These are phyloP conservation scores for Epichloe gansuensis DNA, from an alignment of 2,329 filamentous ascomycete genomes.

Conservation along the genomic window DNA sequence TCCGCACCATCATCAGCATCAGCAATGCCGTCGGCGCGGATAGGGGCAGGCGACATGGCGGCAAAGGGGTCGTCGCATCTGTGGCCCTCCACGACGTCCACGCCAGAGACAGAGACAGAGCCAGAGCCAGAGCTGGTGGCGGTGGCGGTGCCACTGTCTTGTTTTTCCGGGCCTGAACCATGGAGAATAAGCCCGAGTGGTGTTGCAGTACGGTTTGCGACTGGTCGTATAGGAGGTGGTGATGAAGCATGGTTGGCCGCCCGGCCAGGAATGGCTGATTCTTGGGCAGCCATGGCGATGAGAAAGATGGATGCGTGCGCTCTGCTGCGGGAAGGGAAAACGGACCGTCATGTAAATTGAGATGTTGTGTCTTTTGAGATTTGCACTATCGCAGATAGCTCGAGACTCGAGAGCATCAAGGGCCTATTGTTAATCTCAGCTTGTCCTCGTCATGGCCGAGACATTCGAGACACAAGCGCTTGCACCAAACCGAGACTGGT, in stretches of 20 bases:
- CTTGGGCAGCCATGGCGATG: not conserved
- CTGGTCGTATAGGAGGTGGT: no score
- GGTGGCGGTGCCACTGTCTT: not conserved
- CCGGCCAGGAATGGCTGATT: not conserved
- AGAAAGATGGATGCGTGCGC: not conserved
- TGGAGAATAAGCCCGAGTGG: constrained; percentile 10
- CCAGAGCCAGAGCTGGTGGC: not conserved
- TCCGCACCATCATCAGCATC: no score
- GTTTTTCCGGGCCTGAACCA: not conserved
- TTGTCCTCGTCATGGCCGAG: constrained; percentile 10
- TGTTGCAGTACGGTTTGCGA: not conserved
- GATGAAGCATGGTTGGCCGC: not conserved
- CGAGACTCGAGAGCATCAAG: no score
- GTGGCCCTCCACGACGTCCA: not conserved
- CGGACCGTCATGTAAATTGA: not conserved
- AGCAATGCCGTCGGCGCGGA: constrained; percentile 1
- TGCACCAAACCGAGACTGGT: constrained; percentile 2
- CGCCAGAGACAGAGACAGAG: not conserved
- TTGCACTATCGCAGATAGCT: not conserved
- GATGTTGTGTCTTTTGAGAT: not conserved
- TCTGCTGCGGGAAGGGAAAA: not conserved
- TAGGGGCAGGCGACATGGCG: constrained; percentile 8
- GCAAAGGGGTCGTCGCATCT: constrained; percentile 2
- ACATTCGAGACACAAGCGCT: constrained; percentile 8
- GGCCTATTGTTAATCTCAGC: constrained; percentile 5